Evolutionary conservation across 352 stramenopile species (phyloP).

Genomic region (Globisporangium barbulae): DNA sequence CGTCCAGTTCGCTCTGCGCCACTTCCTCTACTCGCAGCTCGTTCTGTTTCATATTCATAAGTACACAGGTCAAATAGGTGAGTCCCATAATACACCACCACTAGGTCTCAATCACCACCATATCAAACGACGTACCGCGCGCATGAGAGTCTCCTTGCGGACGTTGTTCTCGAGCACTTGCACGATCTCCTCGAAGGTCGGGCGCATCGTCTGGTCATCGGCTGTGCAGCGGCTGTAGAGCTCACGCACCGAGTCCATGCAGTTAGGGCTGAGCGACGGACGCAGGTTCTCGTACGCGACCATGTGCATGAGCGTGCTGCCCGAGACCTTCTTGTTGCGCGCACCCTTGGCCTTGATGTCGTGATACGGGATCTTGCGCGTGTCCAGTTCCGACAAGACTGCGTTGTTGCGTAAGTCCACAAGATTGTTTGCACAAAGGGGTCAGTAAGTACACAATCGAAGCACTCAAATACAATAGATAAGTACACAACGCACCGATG

Average conservation of each 20-base stretch:
- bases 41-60: conserved; percentile 19
- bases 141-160: conserved; percentile 80
- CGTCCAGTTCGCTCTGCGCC: conserved; percentile 43
- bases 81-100: neutral
- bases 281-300: conserved; percentile 87
- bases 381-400: conserved; percentile 85
- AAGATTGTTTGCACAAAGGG: neutral
- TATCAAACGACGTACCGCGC: conserved; percentile 46
- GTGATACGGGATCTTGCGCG: conserved; percentile 85
- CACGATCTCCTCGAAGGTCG: conserved; percentile 86
- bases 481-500: conserved; percentile 50
- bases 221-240: conserved; percentile 79
- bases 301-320: conserved; percentile 88
- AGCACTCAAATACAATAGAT: neutral
- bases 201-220: conserved; percentile 68
- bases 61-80: conserved; percentile 3
- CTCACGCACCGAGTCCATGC: conserved; percentile 78
- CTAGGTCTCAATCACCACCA: conserved; percentile 16
- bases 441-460: conserved; percentile 6
- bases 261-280: conserved; percentile 78
- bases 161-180: conserved; percentile 83
- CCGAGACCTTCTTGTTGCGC: conserved; percentile 82
- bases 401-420: neutral
- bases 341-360: conserved; percentile 83
- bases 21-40: conserved; percentile 19